Evolutionary conservation across 306 rosid species (phyloP).

Genomic region (Trichosanthes truncata): DNA sequence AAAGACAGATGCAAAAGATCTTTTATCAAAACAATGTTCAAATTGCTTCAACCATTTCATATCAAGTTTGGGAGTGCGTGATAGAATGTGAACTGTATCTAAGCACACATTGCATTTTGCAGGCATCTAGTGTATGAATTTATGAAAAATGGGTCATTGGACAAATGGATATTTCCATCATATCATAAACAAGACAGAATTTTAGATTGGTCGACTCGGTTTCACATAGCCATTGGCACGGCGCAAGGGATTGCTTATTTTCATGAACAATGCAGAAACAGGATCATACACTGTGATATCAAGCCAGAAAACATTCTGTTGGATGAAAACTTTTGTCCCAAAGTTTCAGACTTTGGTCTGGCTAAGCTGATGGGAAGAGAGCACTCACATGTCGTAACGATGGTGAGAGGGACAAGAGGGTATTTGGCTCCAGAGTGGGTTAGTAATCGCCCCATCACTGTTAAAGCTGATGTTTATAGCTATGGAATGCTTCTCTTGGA

Average conservation of each 20-base stretch:
- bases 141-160: constrained; percentile 89
- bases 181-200: constrained; percentile 31
- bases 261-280: constrained; percentile 81
- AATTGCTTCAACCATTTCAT: background rate
- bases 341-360: constrained; percentile 88
- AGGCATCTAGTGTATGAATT: constrained; percentile 90
- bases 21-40: background rate
- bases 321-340: constrained; percentile 81
- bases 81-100: background rate
- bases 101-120: constrained; percentile 8
- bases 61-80: background rate
- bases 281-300: constrained; percentile 89
- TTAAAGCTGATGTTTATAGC: constrained; percentile 92
- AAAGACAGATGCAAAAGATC: background rate
- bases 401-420: constrained; percentile 96
- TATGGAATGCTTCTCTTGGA: constrained; percentile 92
- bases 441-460: constrained; percentile 87
- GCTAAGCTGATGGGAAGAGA: constrained; percentile 95
- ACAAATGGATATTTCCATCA: constrained; percentile 82
- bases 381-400: constrained; percentile 88
- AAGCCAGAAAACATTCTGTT: constrained; percentile 81
- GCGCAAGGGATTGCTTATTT: constrained; percentile 94
- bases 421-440: constrained; percentile 98
- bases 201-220: constrained; percentile 72
- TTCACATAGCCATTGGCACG: constrained; percentile 50